phyloP scores from a whole-genome alignment of 352 stramenopile species.

The Phytophthora colocasiae region DNA sequence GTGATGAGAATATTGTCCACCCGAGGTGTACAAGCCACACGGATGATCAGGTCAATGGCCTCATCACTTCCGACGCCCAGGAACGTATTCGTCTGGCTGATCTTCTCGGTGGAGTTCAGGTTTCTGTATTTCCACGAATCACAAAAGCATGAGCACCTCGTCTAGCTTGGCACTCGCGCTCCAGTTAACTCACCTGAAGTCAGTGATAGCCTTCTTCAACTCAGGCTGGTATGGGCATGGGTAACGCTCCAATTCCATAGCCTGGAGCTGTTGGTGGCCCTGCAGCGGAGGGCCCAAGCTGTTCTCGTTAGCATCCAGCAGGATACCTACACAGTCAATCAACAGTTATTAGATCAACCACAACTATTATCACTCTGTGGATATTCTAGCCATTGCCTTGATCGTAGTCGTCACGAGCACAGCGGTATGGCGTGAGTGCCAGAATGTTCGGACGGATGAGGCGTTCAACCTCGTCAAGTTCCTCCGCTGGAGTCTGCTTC shows the following conservation, averaged over 20 bases:
- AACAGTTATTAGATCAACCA: background rate
- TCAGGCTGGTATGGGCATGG: slow-evolving; percentile 95
- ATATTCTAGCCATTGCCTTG: slow-evolving; percentile 32
- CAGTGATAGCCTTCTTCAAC: slow-evolving; percentile 93
- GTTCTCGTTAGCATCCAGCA: slow-evolving; percentile 99
- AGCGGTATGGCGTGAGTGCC: slow-evolving; percentile 96
- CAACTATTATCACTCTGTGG: background rate
- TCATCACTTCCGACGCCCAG: slow-evolving; percentile 98
- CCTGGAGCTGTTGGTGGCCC: slow-evolving; percentile 71
- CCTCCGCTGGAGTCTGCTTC: slow-evolving; percentile 1
- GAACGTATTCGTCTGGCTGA: slow-evolving; percentile 95
- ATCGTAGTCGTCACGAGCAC: slow-evolving; percentile 97
- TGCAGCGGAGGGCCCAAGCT: slow-evolving; percentile 92
- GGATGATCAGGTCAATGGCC: slow-evolving; percentile 98
- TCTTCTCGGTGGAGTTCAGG: slow-evolving; percentile 53
- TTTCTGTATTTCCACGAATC: slow-evolving; percentile 45
- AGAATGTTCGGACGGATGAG: slow-evolving; percentile 98
- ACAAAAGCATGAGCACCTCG: background rate
- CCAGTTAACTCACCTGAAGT: slow-evolving; percentile 58
- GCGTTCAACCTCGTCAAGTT: slow-evolving; percentile 73
- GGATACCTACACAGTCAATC: slow-evolving; percentile 71
- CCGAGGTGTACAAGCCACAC: slow-evolving; percentile 95
- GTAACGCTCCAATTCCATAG: slow-evolving; percentile 93
- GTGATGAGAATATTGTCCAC: slow-evolving; percentile 96
- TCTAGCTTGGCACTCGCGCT: slow-evolving; percentile 19